Evolutionary conservation across 2,329 filamentous ascomycete species (phyloP).

Genomic region (Celoporthe dispersa): DNA sequence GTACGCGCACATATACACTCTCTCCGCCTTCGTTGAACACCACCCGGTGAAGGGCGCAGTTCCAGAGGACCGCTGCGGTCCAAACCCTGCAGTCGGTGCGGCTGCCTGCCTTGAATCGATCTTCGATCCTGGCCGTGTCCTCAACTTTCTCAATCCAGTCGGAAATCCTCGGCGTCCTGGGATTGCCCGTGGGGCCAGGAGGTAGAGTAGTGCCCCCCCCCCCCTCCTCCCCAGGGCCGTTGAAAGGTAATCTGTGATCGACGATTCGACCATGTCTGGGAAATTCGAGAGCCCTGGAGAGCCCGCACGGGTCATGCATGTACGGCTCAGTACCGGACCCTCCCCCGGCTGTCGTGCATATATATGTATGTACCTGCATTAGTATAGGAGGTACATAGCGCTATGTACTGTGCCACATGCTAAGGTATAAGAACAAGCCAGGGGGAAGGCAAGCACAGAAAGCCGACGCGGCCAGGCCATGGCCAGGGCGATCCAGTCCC

Average conservation of each 20-base stretch:
- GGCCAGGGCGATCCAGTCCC: not conserved
- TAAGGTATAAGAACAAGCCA: not conserved
- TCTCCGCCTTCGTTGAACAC: not conserved
- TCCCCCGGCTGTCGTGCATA: not conserved
- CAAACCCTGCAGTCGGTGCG: not conserved
- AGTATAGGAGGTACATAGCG: not conserved
- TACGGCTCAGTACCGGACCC: not conserved
- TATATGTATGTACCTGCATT: not conserved
- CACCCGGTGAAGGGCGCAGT: not conserved
- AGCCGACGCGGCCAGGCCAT: not conserved
- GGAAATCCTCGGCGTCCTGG: not conserved
- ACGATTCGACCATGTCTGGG: not conserved
- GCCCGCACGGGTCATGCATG: not conserved
- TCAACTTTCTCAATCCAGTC: not conserved
- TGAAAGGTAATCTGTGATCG: not conserved
- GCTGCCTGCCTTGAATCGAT: not conserved
- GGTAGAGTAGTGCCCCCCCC: not conserved
- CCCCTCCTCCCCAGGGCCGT: not conserved
- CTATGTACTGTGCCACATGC: not conserved
- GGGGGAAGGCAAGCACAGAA: not conserved
- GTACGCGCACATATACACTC: not conserved
- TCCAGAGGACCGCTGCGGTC: not conserved
- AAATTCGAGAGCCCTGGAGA: not conserved
- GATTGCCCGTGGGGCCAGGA: not conserved
- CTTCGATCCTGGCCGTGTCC: not conserved